Evolutionary conservation across 495 filamentous ascomycete genomes (phyloP), one percentile per base, ranked within the genome.

Genomic region (Penicillium daleae): DNA sequence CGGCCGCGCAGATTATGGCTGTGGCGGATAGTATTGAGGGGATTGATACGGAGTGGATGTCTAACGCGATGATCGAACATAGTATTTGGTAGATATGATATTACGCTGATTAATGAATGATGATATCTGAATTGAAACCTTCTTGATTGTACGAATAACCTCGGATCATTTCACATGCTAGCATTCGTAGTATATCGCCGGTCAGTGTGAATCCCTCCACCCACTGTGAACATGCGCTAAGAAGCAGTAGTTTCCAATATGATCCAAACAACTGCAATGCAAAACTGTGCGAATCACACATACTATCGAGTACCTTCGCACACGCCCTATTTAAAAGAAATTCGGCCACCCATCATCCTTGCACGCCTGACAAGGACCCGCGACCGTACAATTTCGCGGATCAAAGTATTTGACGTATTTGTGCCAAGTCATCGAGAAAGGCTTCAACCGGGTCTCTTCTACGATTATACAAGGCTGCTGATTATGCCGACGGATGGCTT

Each of bases 41-140:
- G 21, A 69, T 71, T 55, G 76, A 78, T 58, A 74, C 74, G 22
- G 74, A 76, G 46, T 78, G 75, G 76, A 70, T 78, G 46, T 74
- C 74, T 8, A 74, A 78, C 56, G 73, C 76, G 7, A 70, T 78
- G 63, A 68, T 71, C 27, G 73, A 78, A 48, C 72, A 78, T 68
- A 60, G 69, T 46, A 77, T 78, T 10, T 78, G 76, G 74, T 78
- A 64, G 48, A 19, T 12, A 59, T 40, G 39, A 35, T 10, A 54
- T 50, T 44, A 26, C 15, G 27, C 19, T 32, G 52, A 62, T 56
- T 37, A 39, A 60, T 60, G 48, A 37, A 33, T 59, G 42, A 24
- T 24, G 3, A 46, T 22, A 2, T 21, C 24, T 44, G 40, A 44
- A 44, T 22, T 46, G 19, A 22, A 46, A 24, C 8, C 7, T 4